These are phyloP conservation scores for Skeletonema tropicum DNA, from an alignment of 108 stramenopile genomes.

Conservation along the genomic window DNA sequence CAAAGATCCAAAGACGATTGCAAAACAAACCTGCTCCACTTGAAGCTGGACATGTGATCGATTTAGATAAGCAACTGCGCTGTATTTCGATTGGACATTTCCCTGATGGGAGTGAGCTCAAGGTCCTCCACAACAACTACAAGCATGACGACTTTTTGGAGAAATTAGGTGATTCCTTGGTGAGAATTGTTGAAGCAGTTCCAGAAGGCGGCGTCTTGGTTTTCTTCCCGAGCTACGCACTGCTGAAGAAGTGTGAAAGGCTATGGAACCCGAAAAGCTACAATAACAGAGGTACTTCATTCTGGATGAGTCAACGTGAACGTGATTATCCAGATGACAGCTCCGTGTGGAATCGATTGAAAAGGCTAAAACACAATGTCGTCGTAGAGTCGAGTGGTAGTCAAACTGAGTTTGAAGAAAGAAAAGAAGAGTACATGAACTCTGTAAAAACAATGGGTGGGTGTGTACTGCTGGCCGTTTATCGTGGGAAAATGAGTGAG, in stretches of 20 bases:
- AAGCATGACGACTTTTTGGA: conserved; percentile 51
- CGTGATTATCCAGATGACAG: conserved; percentile 11
- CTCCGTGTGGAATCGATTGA: conserved; percentile 54
- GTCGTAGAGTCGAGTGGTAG: conserved; percentile 70
- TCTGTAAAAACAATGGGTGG: conserved; percentile 52
- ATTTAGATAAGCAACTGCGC: conserved; percentile 70
- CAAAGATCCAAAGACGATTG: conserved; percentile 32
- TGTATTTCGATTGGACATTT: conserved; percentile 71
- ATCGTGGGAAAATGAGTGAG: conserved; percentile 82
- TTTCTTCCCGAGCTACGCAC: conserved; percentile 71
- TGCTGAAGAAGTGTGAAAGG: conserved; percentile 62
- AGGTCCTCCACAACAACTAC: conserved; percentile 58
- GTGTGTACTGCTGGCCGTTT: conserved; percentile 86
- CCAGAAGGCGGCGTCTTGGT: conserved; percentile 75
- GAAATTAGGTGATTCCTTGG: conserved; percentile 72
- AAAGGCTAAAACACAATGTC: conserved; percentile 60
- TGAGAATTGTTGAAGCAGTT: conserved; percentile 58
- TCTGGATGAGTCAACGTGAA: conserved; percentile 18
- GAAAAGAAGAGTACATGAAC: conserved; percentile 55
- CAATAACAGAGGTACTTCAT: conserved; percentile 10
- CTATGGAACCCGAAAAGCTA: conserved; percentile 53
- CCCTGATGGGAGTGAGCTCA: conserved; percentile 67
- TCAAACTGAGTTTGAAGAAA: conserved; percentile 70
- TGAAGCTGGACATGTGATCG: conserved; percentile 78
- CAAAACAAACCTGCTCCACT: conserved; percentile 73